These are phyloP conservation scores for Daldinia grandis DNA, from an alignment of 495 filamentous ascomycete species.

Conservation along the genomic window DNA sequence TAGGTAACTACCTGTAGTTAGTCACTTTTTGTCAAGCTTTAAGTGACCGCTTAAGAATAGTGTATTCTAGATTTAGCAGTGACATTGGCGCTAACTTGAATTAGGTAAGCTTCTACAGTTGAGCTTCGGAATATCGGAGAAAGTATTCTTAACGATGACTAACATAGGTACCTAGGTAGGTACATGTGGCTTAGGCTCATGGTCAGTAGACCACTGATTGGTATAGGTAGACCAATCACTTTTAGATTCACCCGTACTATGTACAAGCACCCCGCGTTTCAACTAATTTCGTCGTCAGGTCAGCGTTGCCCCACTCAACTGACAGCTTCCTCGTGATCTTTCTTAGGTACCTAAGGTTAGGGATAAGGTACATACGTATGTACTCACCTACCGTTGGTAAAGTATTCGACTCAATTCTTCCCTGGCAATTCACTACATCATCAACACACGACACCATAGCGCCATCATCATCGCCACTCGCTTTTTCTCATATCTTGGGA, in stretches of 20 bases:
- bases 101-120: not conserved
- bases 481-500: not conserved
- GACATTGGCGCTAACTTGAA: not conserved
- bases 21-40: not conserved
- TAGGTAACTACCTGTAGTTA: too few relatives aligned
- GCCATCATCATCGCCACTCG: not conserved
- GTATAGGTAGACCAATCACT: not conserved
- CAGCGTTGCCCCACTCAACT: conserved; percentile 36
- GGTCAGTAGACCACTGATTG: not conserved
- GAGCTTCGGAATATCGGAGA: not conserved
- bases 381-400: not conserved
- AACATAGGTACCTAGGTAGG: too few relatives aligned
- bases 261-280: conserved; percentile 40
- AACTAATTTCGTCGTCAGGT: conserved; percentile 16
- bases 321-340: conserved; percentile 38
- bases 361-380: conserved; percentile 20
- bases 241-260: not conserved
- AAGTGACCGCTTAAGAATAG: conserved; percentile 1
- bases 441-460: conserved; percentile 7
- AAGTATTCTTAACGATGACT: not conserved
- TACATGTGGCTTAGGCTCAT: not conserved
- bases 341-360: conserved; percentile 36
- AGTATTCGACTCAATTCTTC: conserved; percentile 17
- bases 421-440: conserved; percentile 10
- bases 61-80: conserved; percentile 4